Evolutionary conservation across 306 rosid genomes (phyloP).

Genomic region (Corylus heterophylla): DNA sequence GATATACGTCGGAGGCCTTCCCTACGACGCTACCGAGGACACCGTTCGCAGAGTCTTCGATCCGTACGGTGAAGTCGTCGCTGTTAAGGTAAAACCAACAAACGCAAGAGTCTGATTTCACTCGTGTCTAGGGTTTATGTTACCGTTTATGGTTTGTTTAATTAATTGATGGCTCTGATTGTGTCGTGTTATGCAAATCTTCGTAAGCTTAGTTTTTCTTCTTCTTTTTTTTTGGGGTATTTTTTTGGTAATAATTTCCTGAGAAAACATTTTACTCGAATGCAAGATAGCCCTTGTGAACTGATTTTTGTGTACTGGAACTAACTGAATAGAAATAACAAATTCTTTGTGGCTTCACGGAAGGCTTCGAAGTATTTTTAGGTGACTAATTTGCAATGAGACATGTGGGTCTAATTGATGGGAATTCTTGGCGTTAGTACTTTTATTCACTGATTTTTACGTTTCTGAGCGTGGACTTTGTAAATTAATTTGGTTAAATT

Average conservation of each 20-base stretch:
- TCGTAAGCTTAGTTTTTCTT: neutral
- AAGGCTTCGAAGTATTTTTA: neutral
- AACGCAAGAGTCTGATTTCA: neutral
- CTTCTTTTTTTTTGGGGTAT: neutral
- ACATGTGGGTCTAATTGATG: neutral
- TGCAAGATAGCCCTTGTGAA: neutral
- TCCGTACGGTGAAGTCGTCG: conserved; percentile 76
- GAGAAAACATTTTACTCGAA: neutral
- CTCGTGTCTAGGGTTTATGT: conserved; percentile 6
- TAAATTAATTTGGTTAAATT: neutral
- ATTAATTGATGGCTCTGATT: neutral
- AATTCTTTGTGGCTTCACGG: neutral
- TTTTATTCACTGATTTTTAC: neutral
- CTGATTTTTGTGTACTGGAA: neutral
- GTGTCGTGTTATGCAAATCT: neutral
- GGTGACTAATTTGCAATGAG: neutral
- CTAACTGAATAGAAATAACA: neutral
- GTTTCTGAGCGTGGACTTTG: neutral
- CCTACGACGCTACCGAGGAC: conserved; percentile 75
- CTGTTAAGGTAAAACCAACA: conserved; percentile 61
- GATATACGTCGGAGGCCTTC: conserved; percentile 80
- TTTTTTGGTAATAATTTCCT: neutral
- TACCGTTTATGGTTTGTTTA: neutral
- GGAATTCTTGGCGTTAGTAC: neutral
- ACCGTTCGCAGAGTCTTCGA: conserved; percentile 66